These are phyloP conservation scores for Entophlyctis luteolus DNA, from an alignment of 192 early-diverging fungal genomes.

Conservation along the genomic window DNA sequence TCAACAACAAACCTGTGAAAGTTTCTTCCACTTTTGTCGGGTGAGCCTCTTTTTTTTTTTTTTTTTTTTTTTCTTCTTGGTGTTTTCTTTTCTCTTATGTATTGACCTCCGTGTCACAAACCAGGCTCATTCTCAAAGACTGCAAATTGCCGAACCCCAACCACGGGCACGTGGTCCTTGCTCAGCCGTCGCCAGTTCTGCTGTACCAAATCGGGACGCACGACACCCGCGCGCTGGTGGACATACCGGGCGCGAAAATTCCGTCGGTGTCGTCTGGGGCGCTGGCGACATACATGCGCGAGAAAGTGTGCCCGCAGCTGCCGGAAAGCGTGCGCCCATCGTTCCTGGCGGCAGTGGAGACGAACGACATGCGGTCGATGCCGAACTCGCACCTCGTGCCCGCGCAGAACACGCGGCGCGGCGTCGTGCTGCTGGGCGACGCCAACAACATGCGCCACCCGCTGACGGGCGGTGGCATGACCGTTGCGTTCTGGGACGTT, in stretches of 20 bases:
- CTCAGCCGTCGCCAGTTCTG: constrained; percentile 77
- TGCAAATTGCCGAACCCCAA: constrained; percentile 72
- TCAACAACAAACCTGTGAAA: constrained; percentile 47
- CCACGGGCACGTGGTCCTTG: constrained; percentile 90
- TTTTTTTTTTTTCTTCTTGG: too few species aligned
- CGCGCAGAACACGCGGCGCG: constrained; percentile 62
- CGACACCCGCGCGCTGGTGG: constrained; percentile 86
- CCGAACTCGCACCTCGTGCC: constrained; percentile 88
- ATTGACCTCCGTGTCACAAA: neutral
- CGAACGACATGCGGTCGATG: constrained; percentile 75
- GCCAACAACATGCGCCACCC: constrained; percentile 96
- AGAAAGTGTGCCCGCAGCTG: constrained; percentile 63
- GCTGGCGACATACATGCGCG: constrained; percentile 57
- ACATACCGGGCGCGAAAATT: constrained; percentile 79
- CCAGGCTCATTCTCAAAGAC: constrained; percentile 66
- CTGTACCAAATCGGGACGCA: constrained; percentile 85
- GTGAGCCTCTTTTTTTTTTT: constrained; percentile 35
- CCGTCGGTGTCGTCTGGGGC: constrained; percentile 67
- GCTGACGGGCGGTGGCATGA: constrained; percentile 96
- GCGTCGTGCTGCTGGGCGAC: constrained; percentile 86
- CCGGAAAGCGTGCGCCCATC: constrained; percentile 55
- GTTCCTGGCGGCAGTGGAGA: constrained; percentile 68
- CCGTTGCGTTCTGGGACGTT: constrained; percentile 89
- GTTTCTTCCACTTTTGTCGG: constrained; percentile 71
- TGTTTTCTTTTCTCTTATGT: too few species aligned